A percentile compares a stretch with the other conserved stretches of the same genome.
phyloP scores from a whole-genome alignment of 2,329 filamentous ascomycete species.

The Sarocladiaceae sp. region DNA sequence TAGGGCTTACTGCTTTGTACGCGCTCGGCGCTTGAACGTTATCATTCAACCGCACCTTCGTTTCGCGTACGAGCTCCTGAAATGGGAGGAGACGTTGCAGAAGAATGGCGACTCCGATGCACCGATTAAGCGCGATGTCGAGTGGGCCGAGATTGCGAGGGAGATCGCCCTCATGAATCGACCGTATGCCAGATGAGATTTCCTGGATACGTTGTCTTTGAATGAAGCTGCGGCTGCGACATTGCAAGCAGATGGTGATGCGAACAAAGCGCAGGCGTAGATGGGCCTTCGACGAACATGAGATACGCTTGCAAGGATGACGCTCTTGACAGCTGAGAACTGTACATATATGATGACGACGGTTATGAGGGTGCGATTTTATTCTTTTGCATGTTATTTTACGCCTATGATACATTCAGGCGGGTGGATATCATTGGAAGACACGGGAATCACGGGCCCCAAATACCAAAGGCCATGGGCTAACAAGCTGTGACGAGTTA shows the following conservation, averaged over 20 bases:
- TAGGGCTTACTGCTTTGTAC: slow-evolving; percentile 91
- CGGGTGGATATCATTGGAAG: neutral
- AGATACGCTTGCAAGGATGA: no score
- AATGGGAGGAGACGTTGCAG: slow-evolving; percentile 82
- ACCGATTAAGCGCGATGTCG: slow-evolving; percentile 65
- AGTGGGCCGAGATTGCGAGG: slow-evolving; percentile 82
- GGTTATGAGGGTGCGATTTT: neutral
- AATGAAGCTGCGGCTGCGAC: no score
- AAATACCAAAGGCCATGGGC: no score
- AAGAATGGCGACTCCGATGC: slow-evolving; percentile 37
- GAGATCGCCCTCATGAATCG: slow-evolving; percentile 96
- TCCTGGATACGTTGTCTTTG: neutral
- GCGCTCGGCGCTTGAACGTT: slow-evolving; percentile 86
- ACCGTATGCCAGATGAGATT: slow-evolving; percentile 66
- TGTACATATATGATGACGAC: neutral
- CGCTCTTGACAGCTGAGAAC: no score
- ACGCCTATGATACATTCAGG: neutral
- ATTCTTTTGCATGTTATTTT: neutral
- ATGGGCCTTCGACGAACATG: no score
- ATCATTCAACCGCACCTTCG: slow-evolving; percentile 96
- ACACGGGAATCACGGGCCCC: no score
- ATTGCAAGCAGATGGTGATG: no score
- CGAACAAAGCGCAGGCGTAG: no score
- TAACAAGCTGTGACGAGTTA: no score
- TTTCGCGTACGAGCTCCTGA: slow-evolving; percentile 91